Conservation (phyloP, 1,284 basidiomycete genomes). For the Ceratobasidium sp. region DNA sequence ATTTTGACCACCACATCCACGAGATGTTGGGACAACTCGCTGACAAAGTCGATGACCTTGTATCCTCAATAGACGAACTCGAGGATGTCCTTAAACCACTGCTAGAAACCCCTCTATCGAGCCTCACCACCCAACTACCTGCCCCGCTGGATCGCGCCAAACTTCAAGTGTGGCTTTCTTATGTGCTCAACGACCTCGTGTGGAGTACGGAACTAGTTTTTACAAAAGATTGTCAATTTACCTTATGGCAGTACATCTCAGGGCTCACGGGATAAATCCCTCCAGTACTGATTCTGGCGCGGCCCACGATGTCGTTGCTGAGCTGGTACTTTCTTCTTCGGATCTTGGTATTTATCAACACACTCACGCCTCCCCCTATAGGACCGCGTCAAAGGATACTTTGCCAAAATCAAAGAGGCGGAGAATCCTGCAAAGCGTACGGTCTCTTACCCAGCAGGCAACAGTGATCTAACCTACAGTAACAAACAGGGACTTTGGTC, state of each 20-base stretch:
- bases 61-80: constrained; percentile 68
- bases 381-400: constrained; percentile 80
- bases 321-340: constrained; percentile 65
- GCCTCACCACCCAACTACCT: constrained; percentile 62
- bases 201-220: constrained; percentile 67
- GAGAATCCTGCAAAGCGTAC: constrained; percentile 72
- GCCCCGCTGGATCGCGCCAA: constrained; percentile 75
- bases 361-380: constrained; percentile 52
- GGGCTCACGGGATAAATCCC: constrained; percentile 78
- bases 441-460: constrained; percentile 48
- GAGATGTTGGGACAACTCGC: constrained; percentile 28
- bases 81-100: constrained; percentile 72
- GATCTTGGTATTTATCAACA: not conserved
- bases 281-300: constrained; percentile 55
- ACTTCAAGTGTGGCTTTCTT: constrained; percentile 75
- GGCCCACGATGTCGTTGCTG: constrained; percentile 73
- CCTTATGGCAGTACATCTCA: constrained; percentile 71
- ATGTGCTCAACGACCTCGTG: constrained; percentile 83
- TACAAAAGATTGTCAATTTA: constrained; percentile 22
- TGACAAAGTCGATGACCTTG: constrained; percentile 46
- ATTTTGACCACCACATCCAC: constrained; percentile 4
- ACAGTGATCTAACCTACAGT: constrained; percentile 8
- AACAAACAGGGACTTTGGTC: constrained; percentile 59
- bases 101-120: constrained; percentile 68
- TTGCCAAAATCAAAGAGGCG: constrained; percentile 78